phyloP scores from a whole-genome alignment of 2,329 filamentous ascomycete genomes.

The Geosmithia putterillii region DNA sequence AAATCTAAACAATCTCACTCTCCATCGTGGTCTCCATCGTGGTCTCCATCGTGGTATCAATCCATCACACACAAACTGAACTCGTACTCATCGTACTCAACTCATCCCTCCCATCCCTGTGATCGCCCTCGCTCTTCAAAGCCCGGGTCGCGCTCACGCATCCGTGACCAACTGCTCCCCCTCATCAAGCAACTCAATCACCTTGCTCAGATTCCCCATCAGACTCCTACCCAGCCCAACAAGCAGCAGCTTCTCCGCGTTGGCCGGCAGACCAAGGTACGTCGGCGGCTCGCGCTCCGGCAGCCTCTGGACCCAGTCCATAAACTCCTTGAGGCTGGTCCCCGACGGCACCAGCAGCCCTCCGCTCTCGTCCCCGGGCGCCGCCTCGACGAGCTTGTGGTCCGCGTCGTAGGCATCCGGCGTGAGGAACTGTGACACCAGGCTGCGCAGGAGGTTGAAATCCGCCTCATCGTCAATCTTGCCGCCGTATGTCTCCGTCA shows the following conservation, averaged over 20 bases:
- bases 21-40: no score
- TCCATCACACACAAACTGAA: no score
- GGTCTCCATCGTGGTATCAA: no score
- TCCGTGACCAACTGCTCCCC: constrained; percentile 82
- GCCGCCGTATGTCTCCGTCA: constrained; percentile 92
- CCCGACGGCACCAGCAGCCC: constrained; percentile 65
- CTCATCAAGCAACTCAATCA: constrained; percentile 83
- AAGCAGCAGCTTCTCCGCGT: constrained; percentile 89
- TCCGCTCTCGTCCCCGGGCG: constrained; percentile 42
- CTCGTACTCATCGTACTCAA: no score
- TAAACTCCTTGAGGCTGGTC: constrained; percentile 76
- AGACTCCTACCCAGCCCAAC: constrained; percentile 79
- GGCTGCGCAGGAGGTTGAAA: constrained; percentile 57
- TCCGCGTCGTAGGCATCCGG: constrained; percentile 85
- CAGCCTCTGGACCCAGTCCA: constrained; percentile 79
- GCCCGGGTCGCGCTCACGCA: constrained; percentile 11
- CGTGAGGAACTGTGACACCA: constrained; percentile 72
- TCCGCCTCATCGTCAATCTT: constrained; percentile 91
- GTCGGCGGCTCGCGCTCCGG: constrained; percentile 94
- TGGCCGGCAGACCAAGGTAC: constrained; percentile 84
- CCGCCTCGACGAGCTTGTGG: constrained; percentile 71
- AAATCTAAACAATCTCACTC: no score
- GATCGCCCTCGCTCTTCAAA: no score
- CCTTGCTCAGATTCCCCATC: constrained; percentile 71
- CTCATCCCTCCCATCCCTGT: background rate